A percentile compares a stretch with the other conserved stretches of the same genome.
Conservation (phyloP, 2,329 filamentous ascomycete species). For the Colletotrichum tropicale region DNA sequence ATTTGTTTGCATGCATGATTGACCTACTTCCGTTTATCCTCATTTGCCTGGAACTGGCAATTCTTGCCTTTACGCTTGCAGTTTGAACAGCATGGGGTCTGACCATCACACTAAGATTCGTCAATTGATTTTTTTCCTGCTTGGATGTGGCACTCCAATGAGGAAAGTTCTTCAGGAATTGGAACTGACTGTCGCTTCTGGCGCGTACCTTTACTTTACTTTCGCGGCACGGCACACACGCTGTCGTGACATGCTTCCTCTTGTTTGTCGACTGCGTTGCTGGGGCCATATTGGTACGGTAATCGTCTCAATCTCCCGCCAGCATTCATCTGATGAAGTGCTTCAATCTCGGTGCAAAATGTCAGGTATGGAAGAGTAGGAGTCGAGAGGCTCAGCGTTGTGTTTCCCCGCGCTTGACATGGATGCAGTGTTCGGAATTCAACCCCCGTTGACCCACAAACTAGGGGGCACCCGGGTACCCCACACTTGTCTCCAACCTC, state of each 20-base stretch:
- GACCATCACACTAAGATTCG: neutral
- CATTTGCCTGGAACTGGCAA: neutral
- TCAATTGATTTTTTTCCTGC: neutral
- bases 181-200: neutral
- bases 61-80: neutral
- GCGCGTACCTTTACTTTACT: constrained; percentile 44
- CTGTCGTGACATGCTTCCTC: constrained; percentile 45
- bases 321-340: neutral
- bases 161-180: neutral
- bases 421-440: neutral
- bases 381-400: neutral
- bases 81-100: neutral
- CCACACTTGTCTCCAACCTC: neutral
- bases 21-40: neutral
- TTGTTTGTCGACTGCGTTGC: neutral
- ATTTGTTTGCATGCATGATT: neutral
- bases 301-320: neutral
- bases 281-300: neutral
- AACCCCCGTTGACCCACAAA: neutral
- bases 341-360: neutral
- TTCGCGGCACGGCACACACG: constrained; percentile 47
- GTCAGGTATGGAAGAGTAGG: neutral
- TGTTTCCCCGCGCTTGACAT: neutral
- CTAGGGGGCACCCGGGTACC: neutral
- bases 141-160: neutral